Evolutionary conservation across 2,329 filamentous ascomycete genomes (phyloP).

Genomic region (Bimuria novae-zelandiae): DNA sequence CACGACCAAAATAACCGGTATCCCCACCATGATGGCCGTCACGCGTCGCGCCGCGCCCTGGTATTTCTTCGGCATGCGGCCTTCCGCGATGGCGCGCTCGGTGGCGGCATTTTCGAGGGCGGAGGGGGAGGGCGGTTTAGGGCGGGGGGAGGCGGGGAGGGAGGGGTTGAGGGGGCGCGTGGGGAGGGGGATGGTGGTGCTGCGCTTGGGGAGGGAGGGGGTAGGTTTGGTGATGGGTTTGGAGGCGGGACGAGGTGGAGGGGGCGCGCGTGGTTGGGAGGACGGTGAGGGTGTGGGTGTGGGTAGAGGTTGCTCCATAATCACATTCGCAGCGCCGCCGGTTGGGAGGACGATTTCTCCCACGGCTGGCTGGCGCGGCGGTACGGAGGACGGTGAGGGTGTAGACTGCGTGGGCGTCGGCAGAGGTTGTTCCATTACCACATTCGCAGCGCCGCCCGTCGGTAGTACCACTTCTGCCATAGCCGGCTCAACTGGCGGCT

Average conservation of each 20-base stretch:
- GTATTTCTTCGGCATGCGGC: constrained; percentile 36
- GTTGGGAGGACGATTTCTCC: not conserved
- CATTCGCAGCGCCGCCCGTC: not conserved
- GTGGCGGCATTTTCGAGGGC: not conserved
- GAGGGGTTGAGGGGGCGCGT: constrained; percentile 16
- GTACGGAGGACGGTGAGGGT: not conserved
- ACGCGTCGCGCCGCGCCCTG: constrained; percentile 36
- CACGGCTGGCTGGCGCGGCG: not conserved
- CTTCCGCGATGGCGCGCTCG: constrained; percentile 22
- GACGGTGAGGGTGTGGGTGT: not conserved
- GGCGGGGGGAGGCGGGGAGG: constrained; percentile 8
- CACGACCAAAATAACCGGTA: constrained; percentile 41
- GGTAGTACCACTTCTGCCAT: not conserved
- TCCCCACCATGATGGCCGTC: constrained; percentile 40
- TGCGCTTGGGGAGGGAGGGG: constrained; percentile 4
- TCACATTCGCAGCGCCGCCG: not conserved
- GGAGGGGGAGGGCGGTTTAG: constrained; percentile 4
- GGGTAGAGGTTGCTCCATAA: not conserved
- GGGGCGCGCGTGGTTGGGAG: not conserved
- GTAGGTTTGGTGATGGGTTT: not conserved
- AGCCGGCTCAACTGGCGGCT: constrained; percentile 1
- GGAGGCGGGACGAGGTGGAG: not conserved
- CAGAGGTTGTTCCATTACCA: not conserved
- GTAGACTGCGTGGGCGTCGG: not conserved
- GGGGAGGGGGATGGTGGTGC: constrained; percentile 35